Base-by-base conservation (phyloP, 768 basidiomycete species). In the Clavulina sp. region DNA sequence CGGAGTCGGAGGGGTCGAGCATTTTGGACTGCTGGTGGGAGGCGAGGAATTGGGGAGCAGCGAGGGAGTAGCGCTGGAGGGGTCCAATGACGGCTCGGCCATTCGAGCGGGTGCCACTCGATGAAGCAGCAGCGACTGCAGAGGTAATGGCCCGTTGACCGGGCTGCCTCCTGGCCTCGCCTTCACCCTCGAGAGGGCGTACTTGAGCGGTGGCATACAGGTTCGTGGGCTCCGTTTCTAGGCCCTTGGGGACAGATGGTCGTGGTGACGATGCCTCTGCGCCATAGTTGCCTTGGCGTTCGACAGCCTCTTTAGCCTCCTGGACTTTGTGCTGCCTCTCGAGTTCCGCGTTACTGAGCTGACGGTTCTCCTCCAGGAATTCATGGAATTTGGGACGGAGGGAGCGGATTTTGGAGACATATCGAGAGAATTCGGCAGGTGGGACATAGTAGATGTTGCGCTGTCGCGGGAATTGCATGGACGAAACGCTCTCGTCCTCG, bases 391-490 rank as follows among this genome's bases (percentile, higher is more conserved):
- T 4, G 30, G 28, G 24, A 26, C 43, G 26, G 32, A 49, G 34
- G 36, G 41, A 6, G 24, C 36, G 21, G 30, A 48, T 51, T 59
- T 41, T 18, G 21, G 7, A 9, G 23, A 36, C 48, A 7, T 18
- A 1, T 28, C 18, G 19, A 16, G 47, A 5, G 6, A 48, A 19
- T 28, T 9, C 23, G 30, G 19, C 16, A 13, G 18, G 33, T 31
- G n/a, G 18, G 6, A 24, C 32, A 16, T 36, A 18, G 48, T 23
- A 47, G 51, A 23, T 61, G 57, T 41, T 63, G 38, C 52, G 54
- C 66, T 76, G 34, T 69, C 56, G 51, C 67, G 57, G 68, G 24
- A 29, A 26, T 34, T 13, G 24, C 1, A 29, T 7, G 31, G 48
- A 30, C 24, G 9, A 16, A 18, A 49, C 16, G 32, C 7, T 16